A percentile compares a stretch with the other conserved stretches of the same genome.
Evolutionary conservation across 495 filamentous ascomycete species (phyloP).

Genomic region (Jackrogersella multiformis): DNA sequence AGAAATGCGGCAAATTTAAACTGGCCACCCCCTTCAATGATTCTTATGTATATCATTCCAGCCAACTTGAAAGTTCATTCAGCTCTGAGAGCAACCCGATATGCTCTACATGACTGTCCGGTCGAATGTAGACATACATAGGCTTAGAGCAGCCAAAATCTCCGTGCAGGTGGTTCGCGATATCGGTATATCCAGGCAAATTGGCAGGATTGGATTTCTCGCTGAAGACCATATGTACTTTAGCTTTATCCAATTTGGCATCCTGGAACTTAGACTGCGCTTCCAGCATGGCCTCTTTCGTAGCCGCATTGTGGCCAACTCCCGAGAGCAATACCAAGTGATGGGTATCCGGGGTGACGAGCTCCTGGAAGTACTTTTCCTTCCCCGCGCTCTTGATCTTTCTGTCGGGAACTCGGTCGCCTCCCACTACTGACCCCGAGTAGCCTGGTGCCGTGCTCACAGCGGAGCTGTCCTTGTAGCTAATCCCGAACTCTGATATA

Average conservation of each 20-base stretch:
- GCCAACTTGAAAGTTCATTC: conserved; percentile 42
- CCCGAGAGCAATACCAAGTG: conserved; percentile 45
- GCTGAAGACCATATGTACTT: conserved; percentile 22
- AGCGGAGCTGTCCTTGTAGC: conserved; percentile 46
- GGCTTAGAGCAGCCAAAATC: conserved; percentile 49
- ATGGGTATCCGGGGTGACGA: conserved; percentile 27
- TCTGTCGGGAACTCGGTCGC: conserved; percentile 44
- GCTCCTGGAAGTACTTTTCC: conserved; percentile 33
- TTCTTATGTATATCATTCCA: neutral
- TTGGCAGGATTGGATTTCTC: neutral
- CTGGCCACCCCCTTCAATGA: neutral
- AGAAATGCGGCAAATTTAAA: neutral
- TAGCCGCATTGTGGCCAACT: conserved; percentile 9
- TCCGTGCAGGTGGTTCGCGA: conserved; percentile 43
- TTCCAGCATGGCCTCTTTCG: conserved; percentile 21
- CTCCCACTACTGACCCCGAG: conserved; percentile 35
- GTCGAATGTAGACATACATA: conserved; percentile 52
- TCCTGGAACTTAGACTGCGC: conserved; percentile 15
- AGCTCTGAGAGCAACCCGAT: conserved; percentile 47
- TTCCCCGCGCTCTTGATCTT: conserved; percentile 22
- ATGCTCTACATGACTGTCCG: conserved; percentile 53
- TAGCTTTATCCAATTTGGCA: conserved; percentile 17
- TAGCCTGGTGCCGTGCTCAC: conserved; percentile 23
- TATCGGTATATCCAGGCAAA: conserved; percentile 38
- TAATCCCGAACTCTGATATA: conserved; percentile 52